Evolutionary conservation across 441 rosid genomes (phyloP).

Genomic region (Bruguiera hainesii): DNA sequence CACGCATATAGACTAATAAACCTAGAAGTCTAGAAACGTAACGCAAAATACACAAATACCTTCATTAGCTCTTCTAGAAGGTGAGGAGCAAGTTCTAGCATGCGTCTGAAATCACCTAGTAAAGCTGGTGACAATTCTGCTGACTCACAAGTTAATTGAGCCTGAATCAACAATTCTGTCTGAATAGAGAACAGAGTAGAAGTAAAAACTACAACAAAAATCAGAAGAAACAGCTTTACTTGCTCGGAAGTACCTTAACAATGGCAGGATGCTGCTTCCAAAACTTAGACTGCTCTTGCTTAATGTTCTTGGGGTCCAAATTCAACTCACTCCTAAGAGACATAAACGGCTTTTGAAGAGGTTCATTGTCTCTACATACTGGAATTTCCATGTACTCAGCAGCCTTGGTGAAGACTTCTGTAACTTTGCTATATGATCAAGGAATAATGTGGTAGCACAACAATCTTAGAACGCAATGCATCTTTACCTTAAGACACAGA

Average conservation of each 20-base stretch:
- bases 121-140: constrained; percentile 75
- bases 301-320: constrained; percentile 87
- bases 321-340: constrained; percentile 95
- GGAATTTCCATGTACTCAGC: constrained; percentile 97
- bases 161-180: constrained; percentile 98
- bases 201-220: constrained; percentile 16
- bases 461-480: neutral
- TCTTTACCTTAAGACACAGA: too few relatives aligned
- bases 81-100: constrained; percentile 92
- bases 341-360: constrained; percentile 92
- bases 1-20: too few relatives aligned
- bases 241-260: constrained; percentile 62
- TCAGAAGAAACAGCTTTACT: constrained; percentile 10
- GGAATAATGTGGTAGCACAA: constrained; percentile 16
- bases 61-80: constrained; percentile 96
- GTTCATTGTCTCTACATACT: constrained; percentile 92
- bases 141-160: constrained; percentile 83
- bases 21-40: too few relatives aligned
- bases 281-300: constrained; percentile 99
- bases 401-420: constrained; percentile 96
- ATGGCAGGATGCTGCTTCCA: constrained; percentile 99
- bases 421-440: constrained; percentile 72
- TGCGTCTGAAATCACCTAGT: constrained; percentile 74
- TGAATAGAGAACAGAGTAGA: constrained; percentile 28
- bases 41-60: constrained; percentile 31